Conservation (phyloP, 2,329 filamentous ascomycete species). For the Allantophomopsis lycopodina region DNA sequence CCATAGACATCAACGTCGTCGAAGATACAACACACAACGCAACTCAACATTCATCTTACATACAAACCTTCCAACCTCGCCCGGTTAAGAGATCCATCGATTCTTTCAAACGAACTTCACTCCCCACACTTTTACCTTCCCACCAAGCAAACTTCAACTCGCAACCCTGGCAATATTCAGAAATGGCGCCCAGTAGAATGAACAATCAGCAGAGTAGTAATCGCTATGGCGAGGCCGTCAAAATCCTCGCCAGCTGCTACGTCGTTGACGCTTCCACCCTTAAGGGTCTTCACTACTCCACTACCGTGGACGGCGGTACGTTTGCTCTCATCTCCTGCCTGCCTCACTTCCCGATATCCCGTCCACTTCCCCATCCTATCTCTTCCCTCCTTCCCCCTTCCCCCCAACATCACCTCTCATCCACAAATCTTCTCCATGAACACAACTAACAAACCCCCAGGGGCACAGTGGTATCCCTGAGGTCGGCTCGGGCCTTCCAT, state of each 20-base stretch:
- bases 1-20: no score
- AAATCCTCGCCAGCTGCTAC: conserved; percentile 87
- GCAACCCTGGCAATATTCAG: conserved; percentile 17
- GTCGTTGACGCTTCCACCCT: conserved; percentile 63
- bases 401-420: not conserved
- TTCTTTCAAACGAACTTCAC: not conserved
- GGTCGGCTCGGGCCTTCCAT: conserved; percentile 77
- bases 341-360: not conserved
- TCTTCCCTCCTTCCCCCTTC: no score
- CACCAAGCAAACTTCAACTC: not conserved
- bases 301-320: conserved; percentile 72
- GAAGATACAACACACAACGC: no score
- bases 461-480: conserved; percentile 93
- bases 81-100: no score
- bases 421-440: not conserved
- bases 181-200: conserved; percentile 19
- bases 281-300: conserved; percentile 87
- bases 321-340: conserved; percentile 6
- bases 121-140: not conserved
- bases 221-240: conserved; percentile 53
- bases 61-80: no score
- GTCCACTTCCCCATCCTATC: not conserved
- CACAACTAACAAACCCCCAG: conserved; percentile 23
- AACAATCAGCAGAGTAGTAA: conserved; percentile 58
- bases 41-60: no score